Base-by-base conservation (phyloP, 1,284 basidiomycete species). In the Ustilago bromivora region DNA sequence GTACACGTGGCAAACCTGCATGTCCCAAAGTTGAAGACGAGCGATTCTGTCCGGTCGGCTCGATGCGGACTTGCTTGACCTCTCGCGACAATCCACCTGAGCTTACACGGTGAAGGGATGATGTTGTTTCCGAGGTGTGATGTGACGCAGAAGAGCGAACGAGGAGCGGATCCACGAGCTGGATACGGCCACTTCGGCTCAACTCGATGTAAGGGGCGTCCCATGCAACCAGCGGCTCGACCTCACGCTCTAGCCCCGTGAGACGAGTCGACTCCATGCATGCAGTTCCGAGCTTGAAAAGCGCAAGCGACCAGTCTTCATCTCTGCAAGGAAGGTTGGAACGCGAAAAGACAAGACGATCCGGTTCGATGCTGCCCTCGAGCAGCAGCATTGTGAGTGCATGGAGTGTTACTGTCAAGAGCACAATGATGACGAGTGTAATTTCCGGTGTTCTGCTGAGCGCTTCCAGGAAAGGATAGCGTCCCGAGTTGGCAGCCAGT, bases 201-300 rank as follows among this genome's bases (percentile, higher is more conserved):
- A 85, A 65, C 57, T 85, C 81, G 66, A 85, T 75, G 62, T 78
- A 83, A 3, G 83, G 82, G 4, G 60, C 66, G n/a, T 68, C 61
- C 57, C 70, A 77, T 10, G 71, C 71, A 4, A 75, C 61, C 13
- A 83, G 63, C 10, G 71, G 66, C 9, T 73, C 73, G n/a, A 82
- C 61, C 54, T 85, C 80, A 19, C 70, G 64, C 12, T 78, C 74
- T 6, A 85, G 35, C 8, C 83, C 81, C 5, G 76, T 80, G 15
- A 83, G 72, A 4, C 79, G 72, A 3, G 83, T 83, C 49, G 82
- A 82, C 54, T 84, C 77, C 59, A 85, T 78, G 55, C 83, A 85
- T 4, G 81, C 79, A 5, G 82, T 79, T 11, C 82, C 82, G 23
- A 85, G 63, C 65, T 84, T 84, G 76, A 83, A 77, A 6, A 83